Conservation (phyloP, 495 filamentous ascomycete species). For the Tuber umbilicatum region DNA sequence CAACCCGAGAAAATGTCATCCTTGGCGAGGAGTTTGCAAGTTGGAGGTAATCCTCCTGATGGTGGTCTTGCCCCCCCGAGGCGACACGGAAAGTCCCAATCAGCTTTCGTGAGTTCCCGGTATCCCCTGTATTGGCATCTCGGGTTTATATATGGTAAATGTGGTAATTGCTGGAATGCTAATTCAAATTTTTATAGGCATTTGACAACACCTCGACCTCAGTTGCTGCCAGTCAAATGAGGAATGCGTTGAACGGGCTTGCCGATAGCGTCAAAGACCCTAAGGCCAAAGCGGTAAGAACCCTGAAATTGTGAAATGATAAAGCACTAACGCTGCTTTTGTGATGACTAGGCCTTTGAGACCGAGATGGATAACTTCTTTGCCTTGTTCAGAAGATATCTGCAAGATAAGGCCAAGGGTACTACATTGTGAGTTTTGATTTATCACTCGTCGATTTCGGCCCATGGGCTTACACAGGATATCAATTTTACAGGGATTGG, state of each 20-base stretch:
- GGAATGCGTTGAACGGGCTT: constrained; percentile 89
- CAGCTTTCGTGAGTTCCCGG: constrained; percentile 40
- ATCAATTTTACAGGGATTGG: constrained; percentile 59
- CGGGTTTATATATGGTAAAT: background rate
- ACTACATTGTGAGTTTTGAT: constrained; percentile 60
- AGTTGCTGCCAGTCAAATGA: constrained; percentile 97
- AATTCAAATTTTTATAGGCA: constrained; percentile 52
- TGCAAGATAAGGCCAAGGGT: constrained; percentile 98
- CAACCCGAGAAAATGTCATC: constrained; percentile 26
- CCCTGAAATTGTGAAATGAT: constrained; percentile 7
- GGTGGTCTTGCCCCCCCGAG: constrained; percentile 30
- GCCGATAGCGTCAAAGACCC: constrained; percentile 80
- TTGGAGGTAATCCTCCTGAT: background rate
- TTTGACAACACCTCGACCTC: constrained; percentile 99
- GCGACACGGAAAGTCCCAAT: constrained; percentile 40
- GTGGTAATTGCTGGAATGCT: constrained; percentile 4
- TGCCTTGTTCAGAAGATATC: constrained; percentile 90
- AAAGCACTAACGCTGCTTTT: constrained; percentile 11
- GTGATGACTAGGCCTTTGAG: constrained; percentile 61
- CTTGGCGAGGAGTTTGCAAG: constrained; percentile 17
- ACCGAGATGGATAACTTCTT: constrained; percentile 99
- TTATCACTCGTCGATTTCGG: background rate
- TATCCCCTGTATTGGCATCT: background rate
- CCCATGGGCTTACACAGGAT: background rate
- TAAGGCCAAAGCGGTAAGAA: constrained; percentile 68